phyloP scores from a whole-genome alignment of 768 basidiomycete species.

The Lactarius sp. region DNA sequence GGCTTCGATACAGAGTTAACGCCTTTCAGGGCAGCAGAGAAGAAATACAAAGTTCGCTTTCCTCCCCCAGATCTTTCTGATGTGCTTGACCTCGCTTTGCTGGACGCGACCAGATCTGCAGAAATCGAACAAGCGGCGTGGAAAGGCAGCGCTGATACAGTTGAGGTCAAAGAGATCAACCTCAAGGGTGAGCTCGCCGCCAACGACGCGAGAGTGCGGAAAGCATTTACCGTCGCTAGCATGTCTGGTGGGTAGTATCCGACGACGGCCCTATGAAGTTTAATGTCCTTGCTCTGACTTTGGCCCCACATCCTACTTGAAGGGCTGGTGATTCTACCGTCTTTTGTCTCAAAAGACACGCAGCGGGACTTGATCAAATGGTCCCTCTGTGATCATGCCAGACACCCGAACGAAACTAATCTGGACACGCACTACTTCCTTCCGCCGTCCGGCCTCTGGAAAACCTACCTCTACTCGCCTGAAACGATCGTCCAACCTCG shows the following conservation, averaged over 20 bases:
- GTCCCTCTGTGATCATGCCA: conserved; percentile 72
- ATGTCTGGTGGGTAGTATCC: conserved; percentile 39
- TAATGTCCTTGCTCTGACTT: background rate
- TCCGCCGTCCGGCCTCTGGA: conserved; percentile 77
- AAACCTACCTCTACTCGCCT: conserved; percentile 41
- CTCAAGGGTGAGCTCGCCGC: conserved; percentile 25
- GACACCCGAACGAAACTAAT: conserved; percentile 80
- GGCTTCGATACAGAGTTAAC: conserved; percentile 57
- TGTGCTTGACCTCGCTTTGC: conserved; percentile 60
- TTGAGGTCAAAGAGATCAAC: conserved; percentile 34
- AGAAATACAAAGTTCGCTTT: conserved; percentile 72
- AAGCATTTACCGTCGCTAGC: conserved; percentile 46
- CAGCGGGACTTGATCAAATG: conserved; percentile 70
- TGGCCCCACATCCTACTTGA: conserved; percentile 16
- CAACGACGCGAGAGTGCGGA: conserved; percentile 17
- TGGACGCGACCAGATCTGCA: conserved; percentile 37
- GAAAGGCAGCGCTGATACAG: conserved; percentile 40
- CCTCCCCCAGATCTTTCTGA: conserved; percentile 68
- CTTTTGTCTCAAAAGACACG: conserved; percentile 53
- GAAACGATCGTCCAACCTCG: conserved; percentile 44
- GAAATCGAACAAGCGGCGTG: conserved; percentile 47
- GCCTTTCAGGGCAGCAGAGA: conserved; percentile 72
- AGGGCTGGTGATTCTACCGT: conserved; percentile 86
- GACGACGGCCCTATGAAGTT: background rate
- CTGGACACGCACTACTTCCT: conserved; percentile 82